Evolutionary conservation across 306 rosid genomes (phyloP), one percentile per base, ranked within the genome.

Genomic region (Amphicarpaea edgeworthii): DNA sequence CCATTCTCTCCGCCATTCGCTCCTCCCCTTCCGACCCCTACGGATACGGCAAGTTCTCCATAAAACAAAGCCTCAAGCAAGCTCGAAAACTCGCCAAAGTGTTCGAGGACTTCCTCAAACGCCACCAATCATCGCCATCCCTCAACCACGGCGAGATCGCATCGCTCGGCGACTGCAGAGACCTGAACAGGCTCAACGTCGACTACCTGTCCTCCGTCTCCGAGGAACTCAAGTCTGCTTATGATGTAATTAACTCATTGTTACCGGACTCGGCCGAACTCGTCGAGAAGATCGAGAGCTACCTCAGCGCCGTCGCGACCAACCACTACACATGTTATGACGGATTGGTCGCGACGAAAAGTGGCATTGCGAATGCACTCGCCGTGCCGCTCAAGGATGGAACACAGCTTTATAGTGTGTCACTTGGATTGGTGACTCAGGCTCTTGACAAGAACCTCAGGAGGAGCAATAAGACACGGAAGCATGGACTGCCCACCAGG

Each of bases 321-420:
- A 93, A 93, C 75, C 96, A 91, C n/a, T 85, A 87, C 72, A 93
- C 96, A 0, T 93, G 98, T 41, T 68, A 62, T 43, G 98, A 93
- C 2, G 96, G 96, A 28, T 77, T 93, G n/a, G 84, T 72, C 38
- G 88, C 54, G 38, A 78, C 87, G 2, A 79, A 85, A 43, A 86
- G 94, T 66, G 70, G 50, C 37, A 62, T 90, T 11, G 85, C 51
- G 5, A 50, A 51, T 16, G 87, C 81, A 7, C 26, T 90, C 55
- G 73, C 88, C 1, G 88, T 42, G 65, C 87, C 87, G 3, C 28
- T 90, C 12, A 77, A 68, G 26, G 85, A 70, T 47, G 83, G 65
- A 5, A 87, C 90, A 2, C 64, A 82, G 43, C 3, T 93, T 57
- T 90, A 90, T 3, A 90, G 98, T 34, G 92, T 90, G 7, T 87